Evolutionary conservation across 1,139 yeast genomes (phyloP), one percentile per base, ranked within the genome.

Genomic region (Saccharomycopsis phalli): DNA sequence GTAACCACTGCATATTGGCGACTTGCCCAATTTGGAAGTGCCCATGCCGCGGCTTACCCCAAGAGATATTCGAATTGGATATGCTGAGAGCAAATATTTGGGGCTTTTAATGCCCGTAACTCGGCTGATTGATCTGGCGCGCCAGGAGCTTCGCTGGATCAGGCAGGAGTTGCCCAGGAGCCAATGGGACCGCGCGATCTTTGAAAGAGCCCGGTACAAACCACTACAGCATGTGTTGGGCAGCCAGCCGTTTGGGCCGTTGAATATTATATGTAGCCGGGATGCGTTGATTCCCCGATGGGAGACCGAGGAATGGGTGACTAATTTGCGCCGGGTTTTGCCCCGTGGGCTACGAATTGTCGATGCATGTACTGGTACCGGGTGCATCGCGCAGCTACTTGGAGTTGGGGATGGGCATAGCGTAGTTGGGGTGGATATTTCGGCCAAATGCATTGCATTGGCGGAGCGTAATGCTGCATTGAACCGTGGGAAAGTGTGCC

Each of bases 271-370:
- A 25, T 84, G 95, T 53, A 53, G 59, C 20, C 65, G 65, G 1
- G 76, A 77, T 0, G 96, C 86, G 2, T 61, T 91, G 46, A 87
- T 91, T 33, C 98, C 98, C 0, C 61, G 98, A 38, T 79, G 94
- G 82, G 98, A 91, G 54, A 91, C 98, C 0, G 97, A 91, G 55
- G 95, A 86, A 52, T 88, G 97, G 97, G 66, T 72, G 5, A 28
- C 61, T 25, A 66, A 65, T 42, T 53, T 83, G 23, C 60, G 65
- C 0, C 46, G 49, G 0, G 28, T 53, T 6, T 34, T 74, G 13
- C 29, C 45, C 10, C 38, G 64, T 10, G 52, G 47, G 1, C n/a
- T n/a, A n/a, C n/a, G n/a, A n/a, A 56, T 81, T 1, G 51, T 81
- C 4, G 98, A 91, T 59, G 68, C 84, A 19, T 88, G 97, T 52